A percentile compares a stretch with the other conserved stretches of the same genome.
Conservation (phyloP, 2,329 filamentous ascomycete species). For the Aureobasidium sp. region DNA sequence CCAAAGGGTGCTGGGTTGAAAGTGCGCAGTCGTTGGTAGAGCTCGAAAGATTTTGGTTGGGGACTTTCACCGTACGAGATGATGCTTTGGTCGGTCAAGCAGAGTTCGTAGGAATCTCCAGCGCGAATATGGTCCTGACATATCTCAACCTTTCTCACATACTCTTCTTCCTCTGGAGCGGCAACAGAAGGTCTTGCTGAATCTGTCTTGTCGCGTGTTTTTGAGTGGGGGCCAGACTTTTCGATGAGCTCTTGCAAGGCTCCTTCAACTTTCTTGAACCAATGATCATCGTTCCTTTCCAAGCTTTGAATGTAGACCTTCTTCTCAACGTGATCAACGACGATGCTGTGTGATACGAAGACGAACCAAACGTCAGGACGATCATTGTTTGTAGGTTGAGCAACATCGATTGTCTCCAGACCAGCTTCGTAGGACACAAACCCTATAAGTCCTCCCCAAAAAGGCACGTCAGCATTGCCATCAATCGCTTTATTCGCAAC, state of each 20-base stretch:
- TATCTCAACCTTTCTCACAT: conserved; percentile 56
- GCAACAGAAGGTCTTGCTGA: conserved; percentile 9
- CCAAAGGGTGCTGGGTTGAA: conserved; percentile 79
- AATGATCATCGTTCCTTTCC: conserved; percentile 31
- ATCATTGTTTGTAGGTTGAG: conserved; percentile 27
- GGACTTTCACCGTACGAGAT: conserved; percentile 35
- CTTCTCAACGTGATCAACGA: conserved; percentile 61
- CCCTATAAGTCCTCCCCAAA: conserved; percentile 77
- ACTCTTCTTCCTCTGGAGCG: conserved; percentile 31
- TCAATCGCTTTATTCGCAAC: conserved; percentile 24
- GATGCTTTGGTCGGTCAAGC: conserved; percentile 66
- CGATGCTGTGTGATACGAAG: conserved; percentile 68
- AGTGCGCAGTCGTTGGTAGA: conserved; percentile 61
- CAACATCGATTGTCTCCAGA: conserved; percentile 50
- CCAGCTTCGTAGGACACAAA: conserved; percentile 81
- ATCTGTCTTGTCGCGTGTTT: background rate
- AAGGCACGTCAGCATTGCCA: conserved; percentile 42
- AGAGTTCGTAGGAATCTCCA: conserved; percentile 80
- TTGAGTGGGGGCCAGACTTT: background rate
- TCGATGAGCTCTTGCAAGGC: background rate
- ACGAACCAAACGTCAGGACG: conserved; percentile 65
- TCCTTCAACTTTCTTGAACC: conserved; percentile 16
- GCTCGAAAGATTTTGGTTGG: conserved; percentile 47
- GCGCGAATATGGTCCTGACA: conserved; percentile 47
- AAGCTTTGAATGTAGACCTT: conserved; percentile 60